Conservation (phyloP, 139 green algal genomes). For the Coelastrella sp. region DNA sequence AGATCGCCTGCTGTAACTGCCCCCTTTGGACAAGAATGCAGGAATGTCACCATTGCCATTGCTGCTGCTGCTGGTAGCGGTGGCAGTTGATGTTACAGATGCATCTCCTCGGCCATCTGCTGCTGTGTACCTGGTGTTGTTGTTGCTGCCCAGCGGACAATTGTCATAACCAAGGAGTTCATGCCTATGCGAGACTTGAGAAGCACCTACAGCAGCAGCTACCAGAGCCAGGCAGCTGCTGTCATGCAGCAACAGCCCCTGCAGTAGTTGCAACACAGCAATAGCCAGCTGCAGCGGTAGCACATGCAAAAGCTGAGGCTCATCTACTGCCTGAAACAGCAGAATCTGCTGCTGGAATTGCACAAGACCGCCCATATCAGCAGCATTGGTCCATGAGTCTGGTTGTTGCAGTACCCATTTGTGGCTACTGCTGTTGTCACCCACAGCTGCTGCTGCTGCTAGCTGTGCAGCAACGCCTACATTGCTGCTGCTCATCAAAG, state of each 20-base stretch:
- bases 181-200: background rate
- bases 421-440: background rate
- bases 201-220: conserved; percentile 9
- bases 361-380: background rate
- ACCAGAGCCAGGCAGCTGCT: background rate
- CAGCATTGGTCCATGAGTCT: background rate
- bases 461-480: background rate
- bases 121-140: background rate
- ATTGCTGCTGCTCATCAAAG: too few relatives aligned
- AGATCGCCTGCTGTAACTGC: background rate
- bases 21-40: too few relatives aligned
- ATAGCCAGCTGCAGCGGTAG: conserved; percentile 9
- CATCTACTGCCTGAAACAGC: background rate
- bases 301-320: background rate
- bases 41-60: background rate
- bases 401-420: conserved; percentile 12
- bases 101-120: too few relatives aligned
- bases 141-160: background rate
- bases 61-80: too few relatives aligned
- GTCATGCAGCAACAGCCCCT: background rate
- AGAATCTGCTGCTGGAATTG: conserved; percentile 27
- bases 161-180: background rate
- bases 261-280: conserved; percentile 24
- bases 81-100: too few relatives aligned
- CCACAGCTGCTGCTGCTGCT: background rate